Conservation (phyloP, 208 protist species). For the Porcisia deanei region DNA sequence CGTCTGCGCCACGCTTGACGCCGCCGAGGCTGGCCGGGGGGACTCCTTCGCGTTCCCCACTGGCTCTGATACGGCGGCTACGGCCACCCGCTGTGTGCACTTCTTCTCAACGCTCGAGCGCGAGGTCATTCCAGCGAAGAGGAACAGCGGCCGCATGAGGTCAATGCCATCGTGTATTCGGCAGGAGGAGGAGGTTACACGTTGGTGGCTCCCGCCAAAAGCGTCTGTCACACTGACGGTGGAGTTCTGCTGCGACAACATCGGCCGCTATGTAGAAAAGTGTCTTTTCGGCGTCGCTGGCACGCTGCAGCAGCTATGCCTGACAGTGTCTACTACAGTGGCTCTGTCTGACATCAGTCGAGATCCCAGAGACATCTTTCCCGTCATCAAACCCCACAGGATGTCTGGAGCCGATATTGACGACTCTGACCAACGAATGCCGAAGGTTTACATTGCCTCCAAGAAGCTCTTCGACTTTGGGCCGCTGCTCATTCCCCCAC, state of each 20-base stretch:
- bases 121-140: conserved; percentile 56
- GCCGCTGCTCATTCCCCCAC: conserved; percentile 84
- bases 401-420: conserved; percentile 2
- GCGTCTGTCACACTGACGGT: conserved; percentile 68
- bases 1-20: not conserved
- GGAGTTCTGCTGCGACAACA: conserved; percentile 78
- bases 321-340: conserved; percentile 50
- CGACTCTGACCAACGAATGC: conserved; percentile 10
- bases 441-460: conserved; percentile 69
- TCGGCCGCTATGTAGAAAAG: conserved; percentile 31
- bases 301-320: conserved; percentile 54
- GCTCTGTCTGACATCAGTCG: conserved; percentile 87
- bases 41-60: not conserved
- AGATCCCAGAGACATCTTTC: conserved; percentile 89
- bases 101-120: conserved; percentile 76
- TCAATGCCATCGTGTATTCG: conserved; percentile 24
- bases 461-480: conserved; percentile 94
- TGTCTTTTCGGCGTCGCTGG: conserved; percentile 88
- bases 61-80: not conserved
- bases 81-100: conserved; percentile 45
- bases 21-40: not conserved
- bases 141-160: conserved; percentile 29
- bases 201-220: conserved; percentile 82
- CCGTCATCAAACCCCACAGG: conserved; percentile 39
- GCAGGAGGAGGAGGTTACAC: conserved; percentile 65